These are phyloP conservation scores for Hygrocybe coccinea DNA, from an alignment of 768 basidiomycete genomes.

Conservation along the genomic window DNA sequence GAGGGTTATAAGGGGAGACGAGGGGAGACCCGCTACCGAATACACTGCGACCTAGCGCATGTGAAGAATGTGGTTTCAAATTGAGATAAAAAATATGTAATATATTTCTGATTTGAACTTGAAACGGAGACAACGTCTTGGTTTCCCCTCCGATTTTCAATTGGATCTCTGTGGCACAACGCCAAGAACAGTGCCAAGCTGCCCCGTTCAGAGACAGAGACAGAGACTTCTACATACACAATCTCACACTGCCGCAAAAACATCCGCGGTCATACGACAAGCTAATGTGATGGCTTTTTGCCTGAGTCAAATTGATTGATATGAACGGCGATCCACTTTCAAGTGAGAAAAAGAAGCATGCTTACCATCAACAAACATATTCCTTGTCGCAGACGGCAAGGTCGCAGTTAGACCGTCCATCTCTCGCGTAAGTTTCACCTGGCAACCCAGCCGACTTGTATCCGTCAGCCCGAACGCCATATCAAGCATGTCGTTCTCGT, in stretches of 20 bases:
- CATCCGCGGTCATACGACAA: neutral
- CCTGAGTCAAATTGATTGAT: too few species aligned
- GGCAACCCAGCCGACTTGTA: conserved; percentile 79
- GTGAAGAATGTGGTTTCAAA: neutral
- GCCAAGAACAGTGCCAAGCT: too few species aligned
- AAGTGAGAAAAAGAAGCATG: too few species aligned
- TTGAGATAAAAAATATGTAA: neutral
- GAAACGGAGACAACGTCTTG: neutral
- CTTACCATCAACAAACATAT: conserved; percentile 95
- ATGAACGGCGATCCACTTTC: too few species aligned
- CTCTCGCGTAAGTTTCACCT: conserved; percentile 71
- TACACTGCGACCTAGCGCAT: neutral
- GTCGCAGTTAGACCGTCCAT: conserved; percentile 82
- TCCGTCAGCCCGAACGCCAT: conserved; percentile 97
- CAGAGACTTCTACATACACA: too few species aligned
- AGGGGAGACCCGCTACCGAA: too few species aligned
- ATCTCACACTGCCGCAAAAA: too few species aligned
- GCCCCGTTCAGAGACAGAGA: too few species aligned
- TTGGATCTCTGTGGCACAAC: too few species aligned
- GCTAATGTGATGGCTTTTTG: conserved; percentile 37
- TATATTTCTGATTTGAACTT: neutral
- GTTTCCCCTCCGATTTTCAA: too few species aligned
- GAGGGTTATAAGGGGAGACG: too few species aligned
- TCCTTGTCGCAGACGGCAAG: conserved; percentile 86
- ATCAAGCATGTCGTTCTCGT: conserved; percentile 98